phyloP scores from a whole-genome alignment of 2,329 filamentous ascomycete species.

The Fusarium redolens region DNA sequence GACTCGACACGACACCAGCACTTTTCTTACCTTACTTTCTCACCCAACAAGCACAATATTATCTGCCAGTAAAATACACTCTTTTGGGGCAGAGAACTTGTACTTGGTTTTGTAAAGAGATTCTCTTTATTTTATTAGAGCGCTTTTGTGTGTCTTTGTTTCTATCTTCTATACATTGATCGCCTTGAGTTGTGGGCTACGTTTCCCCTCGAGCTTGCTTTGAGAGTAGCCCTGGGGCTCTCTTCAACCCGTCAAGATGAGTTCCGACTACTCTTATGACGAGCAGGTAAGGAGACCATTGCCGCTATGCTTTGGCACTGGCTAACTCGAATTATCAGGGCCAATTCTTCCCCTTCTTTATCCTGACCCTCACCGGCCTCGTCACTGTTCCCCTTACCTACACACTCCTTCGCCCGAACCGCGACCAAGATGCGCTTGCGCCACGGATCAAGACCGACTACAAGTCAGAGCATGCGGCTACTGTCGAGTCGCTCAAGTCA shows the following conservation, averaged over 20 bases:
- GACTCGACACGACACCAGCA: constrained; percentile 3
- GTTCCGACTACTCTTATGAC: constrained; percentile 98
- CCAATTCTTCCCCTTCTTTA: constrained; percentile 99
- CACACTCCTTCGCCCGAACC: constrained; percentile 82
- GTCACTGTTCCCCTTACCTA: constrained; percentile 93
- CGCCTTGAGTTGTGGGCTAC: constrained; percentile 28
- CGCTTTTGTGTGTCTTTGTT: constrained; percentile 23
- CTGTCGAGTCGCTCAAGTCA: constrained; percentile 84
- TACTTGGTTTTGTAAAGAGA: constrained; percentile 11
- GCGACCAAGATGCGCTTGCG: constrained; percentile 80
- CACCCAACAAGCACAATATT: constrained; percentile 9
- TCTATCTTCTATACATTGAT: constrained; percentile 8
- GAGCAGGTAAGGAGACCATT: constrained; percentile 70
- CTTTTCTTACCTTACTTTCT: constrained; percentile 18
- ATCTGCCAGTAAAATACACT: constrained; percentile 28
- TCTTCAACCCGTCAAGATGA: constrained; percentile 70
- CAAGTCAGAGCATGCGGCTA: constrained; percentile 82
- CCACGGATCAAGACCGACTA: constrained; percentile 85
- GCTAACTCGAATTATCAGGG: constrained; percentile 63
- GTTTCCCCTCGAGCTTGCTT: constrained; percentile 26
- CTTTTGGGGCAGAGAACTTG: constrained; percentile 27
- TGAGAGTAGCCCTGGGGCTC: constrained; percentile 50
- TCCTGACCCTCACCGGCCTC: constrained; percentile 88
- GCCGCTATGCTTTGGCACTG: not conserved
- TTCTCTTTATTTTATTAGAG: constrained; percentile 7